Conservation (phyloP, 768 basidiomycete species). For the Gelatoporia subvermispora region DNA sequence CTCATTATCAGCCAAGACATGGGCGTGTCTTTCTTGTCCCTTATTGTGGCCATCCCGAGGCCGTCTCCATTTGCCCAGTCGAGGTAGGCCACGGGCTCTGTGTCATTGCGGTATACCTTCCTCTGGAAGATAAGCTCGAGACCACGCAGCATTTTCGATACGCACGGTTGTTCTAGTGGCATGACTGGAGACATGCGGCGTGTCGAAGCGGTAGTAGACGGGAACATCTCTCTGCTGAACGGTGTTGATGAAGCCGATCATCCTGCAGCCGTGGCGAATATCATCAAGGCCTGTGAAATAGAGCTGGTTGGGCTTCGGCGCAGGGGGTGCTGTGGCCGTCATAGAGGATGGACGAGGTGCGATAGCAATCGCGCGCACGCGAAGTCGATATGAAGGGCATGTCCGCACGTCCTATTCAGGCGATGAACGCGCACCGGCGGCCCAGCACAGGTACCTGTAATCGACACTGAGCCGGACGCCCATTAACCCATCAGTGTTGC, state of each 20-base stretch:
- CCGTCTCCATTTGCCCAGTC: slow-evolving; percentile 35
- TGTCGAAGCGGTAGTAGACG: slow-evolving; percentile 65
- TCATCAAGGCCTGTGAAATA: slow-evolving; percentile 70
- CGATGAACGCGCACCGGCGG: not conserved
- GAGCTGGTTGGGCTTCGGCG: slow-evolving; percentile 24
- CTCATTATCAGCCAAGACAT: slow-evolving; percentile 61
- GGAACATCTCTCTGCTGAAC: slow-evolving; percentile 40
- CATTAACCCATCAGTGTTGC: too few relatives aligned
- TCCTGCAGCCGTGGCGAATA: slow-evolving; percentile 56
- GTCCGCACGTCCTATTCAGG: not conserved
- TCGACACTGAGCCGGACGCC: too few relatives aligned
- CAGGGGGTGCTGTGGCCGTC: slow-evolving; percentile 1
- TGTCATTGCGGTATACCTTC: slow-evolving; percentile 41
- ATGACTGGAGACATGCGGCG: slow-evolving; percentile 33
- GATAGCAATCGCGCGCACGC: not conserved
- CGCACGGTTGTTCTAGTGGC: slow-evolving; percentile 47
- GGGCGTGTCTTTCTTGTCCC: slow-evolving; percentile 41
- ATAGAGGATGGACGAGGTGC: not conserved
- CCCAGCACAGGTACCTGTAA: not conserved
- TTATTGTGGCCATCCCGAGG: slow-evolving; percentile 46
- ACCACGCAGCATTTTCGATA: slow-evolving; percentile 20
- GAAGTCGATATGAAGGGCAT: not conserved
- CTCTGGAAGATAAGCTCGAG: slow-evolving; percentile 18
- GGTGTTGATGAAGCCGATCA: slow-evolving; percentile 44
- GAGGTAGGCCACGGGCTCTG: slow-evolving; percentile 48